Evolutionary conservation across 805 yeast species (phyloP).

Genomic region (Dipodascopsis uninucleata): DNA sequence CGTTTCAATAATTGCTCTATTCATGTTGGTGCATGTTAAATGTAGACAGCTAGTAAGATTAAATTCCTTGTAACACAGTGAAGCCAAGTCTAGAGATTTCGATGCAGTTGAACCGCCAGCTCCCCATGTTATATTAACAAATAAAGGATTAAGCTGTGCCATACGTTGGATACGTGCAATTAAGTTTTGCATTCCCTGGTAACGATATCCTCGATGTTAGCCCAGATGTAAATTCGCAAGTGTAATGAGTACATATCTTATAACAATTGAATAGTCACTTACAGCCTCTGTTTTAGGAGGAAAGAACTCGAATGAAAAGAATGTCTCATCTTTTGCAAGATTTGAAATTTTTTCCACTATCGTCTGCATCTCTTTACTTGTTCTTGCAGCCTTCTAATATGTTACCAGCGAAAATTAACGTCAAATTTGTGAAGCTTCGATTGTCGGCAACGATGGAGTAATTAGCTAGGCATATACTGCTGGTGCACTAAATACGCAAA

Average conservation of each 20-base stretch:
- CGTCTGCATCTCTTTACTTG: conserved; percentile 19
- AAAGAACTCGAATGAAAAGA: conserved; percentile 88
- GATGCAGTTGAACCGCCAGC: conserved; percentile 94
- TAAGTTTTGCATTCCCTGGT: conserved; percentile 71
- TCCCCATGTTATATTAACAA: conserved; percentile 96
- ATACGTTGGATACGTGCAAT: conserved; percentile 83
- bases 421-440: no score
- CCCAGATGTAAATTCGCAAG: neutral
- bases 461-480: no score
- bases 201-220: conserved; percentile 3
- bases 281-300: conserved; percentile 90
- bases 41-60: conserved; percentile 91
- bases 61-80: conserved; percentile 67
- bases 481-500: no score
- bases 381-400: no score
- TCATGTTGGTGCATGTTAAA: conserved; percentile 93
- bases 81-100: conserved; percentile 80
- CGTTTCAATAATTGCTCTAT: conserved; percentile 66
- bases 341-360: conserved; percentile 48
- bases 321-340: conserved; percentile 52
- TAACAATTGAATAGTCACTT: conserved; percentile 28
- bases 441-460: no score
- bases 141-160: conserved; percentile 82
- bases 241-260: neutral
- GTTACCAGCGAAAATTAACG: no score